Evolutionary conservation across 805 yeast genomes (phyloP), one percentile per base, ranked within the genome.

Genomic region (Nakazawaea anatomiae): DNA sequence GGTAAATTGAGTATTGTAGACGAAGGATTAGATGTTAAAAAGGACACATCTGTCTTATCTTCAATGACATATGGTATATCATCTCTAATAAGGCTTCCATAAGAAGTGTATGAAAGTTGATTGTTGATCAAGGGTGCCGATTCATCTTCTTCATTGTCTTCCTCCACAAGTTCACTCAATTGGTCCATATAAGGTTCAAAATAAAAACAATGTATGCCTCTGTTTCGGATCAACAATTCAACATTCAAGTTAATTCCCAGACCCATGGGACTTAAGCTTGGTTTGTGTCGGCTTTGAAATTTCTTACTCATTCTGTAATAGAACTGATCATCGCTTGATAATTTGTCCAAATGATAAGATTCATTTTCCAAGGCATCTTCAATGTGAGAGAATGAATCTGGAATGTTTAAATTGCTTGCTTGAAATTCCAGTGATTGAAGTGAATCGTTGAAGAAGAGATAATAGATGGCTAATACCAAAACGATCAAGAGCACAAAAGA

Each of bases 191-290:
- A 68, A 27, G 58, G 59, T 18, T 59, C 62, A 46, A 69, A 68
- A 44, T 61, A 61, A 52, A 66, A 69, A 9, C 64, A 55, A 36
- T 54, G 55, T 32, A 69, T 66, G 7, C 73, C 73, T 36, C 73
- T 51, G 48, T 69, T 72, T 44, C 71, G 55, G 6, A 68, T 65
- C 43, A 63, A 53, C 39, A 69, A 50, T 56, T 46, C 64, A 59
- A 48, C 48, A 27, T 52, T 50, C 39, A 53, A 48, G 44, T 55
- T 61, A 11, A 58, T 54, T 4, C 61, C 55, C 46, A 56, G 60
- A 5, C 57, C 57, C 56, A 51, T 62, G 44, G 61, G 60, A 34
- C 54, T 55, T 32, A 67, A 57, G 5, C 48, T 36, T 3, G 71
- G 69, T 18, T 60, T 59, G 42, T 63, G 48, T 3, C 32, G 36